A percentile compares a stretch with the other conserved stretches of the same genome.
These are phyloP conservation scores for Beauveria varroae DNA, from an alignment of 2,329 filamentous ascomycete species.

Conservation along the genomic window DNA sequence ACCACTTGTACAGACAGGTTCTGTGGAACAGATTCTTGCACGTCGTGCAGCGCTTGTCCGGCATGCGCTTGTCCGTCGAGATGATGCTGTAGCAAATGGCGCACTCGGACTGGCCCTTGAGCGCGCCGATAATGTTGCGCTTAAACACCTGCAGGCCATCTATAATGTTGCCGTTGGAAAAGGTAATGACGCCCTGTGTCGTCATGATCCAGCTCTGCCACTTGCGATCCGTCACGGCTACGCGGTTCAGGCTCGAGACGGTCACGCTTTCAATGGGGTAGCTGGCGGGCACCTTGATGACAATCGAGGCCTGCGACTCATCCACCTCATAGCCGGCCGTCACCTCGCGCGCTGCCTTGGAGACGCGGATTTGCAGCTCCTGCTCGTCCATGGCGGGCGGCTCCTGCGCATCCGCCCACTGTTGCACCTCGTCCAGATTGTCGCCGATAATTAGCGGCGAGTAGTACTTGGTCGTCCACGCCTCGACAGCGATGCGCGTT, in stretches of 20 bases:
- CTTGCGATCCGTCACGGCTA: conserved; percentile 82
- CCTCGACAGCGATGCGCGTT: conserved; percentile 69
- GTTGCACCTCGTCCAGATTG: conserved; percentile 58
- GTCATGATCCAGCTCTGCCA: conserved; percentile 89
- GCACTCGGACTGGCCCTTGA: conserved; percentile 92
- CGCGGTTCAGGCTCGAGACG: conserved; percentile 71
- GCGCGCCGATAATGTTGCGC: conserved; percentile 75
- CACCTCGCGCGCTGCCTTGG: conserved; percentile 64
- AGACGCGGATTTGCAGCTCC: conserved; percentile 61
- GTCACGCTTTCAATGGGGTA: conserved; percentile 77
- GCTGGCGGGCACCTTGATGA: conserved; percentile 69
- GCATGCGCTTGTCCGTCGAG: conserved; percentile 77
- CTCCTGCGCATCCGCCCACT: conserved; percentile 55
- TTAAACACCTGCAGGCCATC: conserved; percentile 82
- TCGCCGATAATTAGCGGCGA: conserved; percentile 62
- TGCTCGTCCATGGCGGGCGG: conserved; percentile 42
- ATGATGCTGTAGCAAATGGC: conserved; percentile 97
- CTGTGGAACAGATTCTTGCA: conserved; percentile 94
- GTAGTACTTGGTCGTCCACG: conserved; percentile 81
- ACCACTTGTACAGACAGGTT: conserved; percentile 91
- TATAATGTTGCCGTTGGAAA: conserved; percentile 80
- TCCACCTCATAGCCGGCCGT: conserved; percentile 82
- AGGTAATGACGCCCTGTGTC: conserved; percentile 87
- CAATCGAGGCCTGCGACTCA: conserved; percentile 74
- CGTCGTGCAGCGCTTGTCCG: conserved; percentile 83